Evolutionary conservation across 257 asterid species (phyloP).

Genomic region (Salvia hispanica): DNA sequence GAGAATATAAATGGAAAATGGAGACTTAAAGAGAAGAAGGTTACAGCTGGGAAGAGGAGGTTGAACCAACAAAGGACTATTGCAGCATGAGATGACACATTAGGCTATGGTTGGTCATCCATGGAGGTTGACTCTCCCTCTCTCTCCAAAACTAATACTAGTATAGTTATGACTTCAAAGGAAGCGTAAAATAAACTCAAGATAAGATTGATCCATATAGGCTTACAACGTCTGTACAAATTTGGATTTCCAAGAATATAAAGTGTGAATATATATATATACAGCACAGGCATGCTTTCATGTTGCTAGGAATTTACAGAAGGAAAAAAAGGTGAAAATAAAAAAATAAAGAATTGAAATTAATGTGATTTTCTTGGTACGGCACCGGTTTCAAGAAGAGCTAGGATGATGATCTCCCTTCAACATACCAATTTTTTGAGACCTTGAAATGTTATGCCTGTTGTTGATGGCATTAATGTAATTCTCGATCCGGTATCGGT

Average conservation of each 20-base stretch:
- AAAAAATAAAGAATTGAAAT: constrained; percentile 28
- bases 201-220: neutral
- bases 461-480: constrained; percentile 69
- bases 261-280: constrained; percentile 23
- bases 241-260: constrained; percentile 9
- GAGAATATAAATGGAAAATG: constrained; percentile 21
- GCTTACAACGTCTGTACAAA: constrained; percentile 22
- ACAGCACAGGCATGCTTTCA: constrained; percentile 16
- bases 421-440: constrained; percentile 59
- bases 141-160: neutral
- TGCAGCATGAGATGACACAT: constrained; percentile 26
- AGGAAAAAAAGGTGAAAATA: neutral
- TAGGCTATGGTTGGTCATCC: constrained; percentile 53
- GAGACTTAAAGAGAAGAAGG: constrained; percentile 33
- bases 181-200: no score
- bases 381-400: constrained; percentile 38
- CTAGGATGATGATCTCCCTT: constrained; percentile 50
- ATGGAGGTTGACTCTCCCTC: constrained; percentile 34
- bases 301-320: constrained; percentile 25
- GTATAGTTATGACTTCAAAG: neutral
- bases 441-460: constrained; percentile 66
- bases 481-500: constrained; percentile 62
- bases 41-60: constrained; percentile 43
- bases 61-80: constrained; percentile 51
- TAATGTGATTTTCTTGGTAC: neutral